Evolutionary conservation across 1,284 basidiomycete genomes (phyloP), one percentile per base, ranked within the genome.

Genomic region (Sparassis latifolia): DNA sequence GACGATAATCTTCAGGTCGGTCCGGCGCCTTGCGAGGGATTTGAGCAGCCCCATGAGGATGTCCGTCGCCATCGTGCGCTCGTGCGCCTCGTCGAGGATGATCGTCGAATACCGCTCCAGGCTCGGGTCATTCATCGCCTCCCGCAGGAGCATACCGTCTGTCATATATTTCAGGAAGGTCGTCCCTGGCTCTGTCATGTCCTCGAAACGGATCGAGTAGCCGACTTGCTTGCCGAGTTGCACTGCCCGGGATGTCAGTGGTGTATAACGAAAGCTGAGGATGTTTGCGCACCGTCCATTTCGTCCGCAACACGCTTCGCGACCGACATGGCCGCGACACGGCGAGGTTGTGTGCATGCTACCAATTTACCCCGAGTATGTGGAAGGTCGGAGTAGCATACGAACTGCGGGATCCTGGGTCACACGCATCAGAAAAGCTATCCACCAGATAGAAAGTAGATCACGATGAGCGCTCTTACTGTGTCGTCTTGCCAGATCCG

Each of bases 111-210:
- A 99, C 9, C 92, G 83, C 45, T 80, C 77, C 31, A 98, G 81
- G 45, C 84, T 79, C 33, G 91, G 89, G 68, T 99, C 97, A 69
- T 96, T 92, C 92, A 98, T 97, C 5, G 94, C 95, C 74, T 98
- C 95, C 39, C 95, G 86, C 31, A 97, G 79, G 52, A 94, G 64
- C 94, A 98, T 97, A 80, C 96, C 96, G 61, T 99, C 96, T 9
- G 96, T 99, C 95, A 99, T 97, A 74, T 99, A 98, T 68, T 96
- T 95, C 59, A 97, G 75, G 69, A 97, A 95, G 0, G 94, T 97
- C 5, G 84, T 90, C 0, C 89, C 90, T 0, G 82, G 80, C 57
- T 93, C 89, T 7, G 95, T 97, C 86, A 94, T 92, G 66, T 99
- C 96, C 69, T 99, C 96, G 70, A 99, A 99, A 66, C 97, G 92